Percentiles rank a stretch among this genome's conserved stretches.
These are phyloP conservation scores for Parascedosporium putredinis DNA, from an alignment of 2,329 filamentous ascomycete genomes.

Conservation along the genomic window DNA sequence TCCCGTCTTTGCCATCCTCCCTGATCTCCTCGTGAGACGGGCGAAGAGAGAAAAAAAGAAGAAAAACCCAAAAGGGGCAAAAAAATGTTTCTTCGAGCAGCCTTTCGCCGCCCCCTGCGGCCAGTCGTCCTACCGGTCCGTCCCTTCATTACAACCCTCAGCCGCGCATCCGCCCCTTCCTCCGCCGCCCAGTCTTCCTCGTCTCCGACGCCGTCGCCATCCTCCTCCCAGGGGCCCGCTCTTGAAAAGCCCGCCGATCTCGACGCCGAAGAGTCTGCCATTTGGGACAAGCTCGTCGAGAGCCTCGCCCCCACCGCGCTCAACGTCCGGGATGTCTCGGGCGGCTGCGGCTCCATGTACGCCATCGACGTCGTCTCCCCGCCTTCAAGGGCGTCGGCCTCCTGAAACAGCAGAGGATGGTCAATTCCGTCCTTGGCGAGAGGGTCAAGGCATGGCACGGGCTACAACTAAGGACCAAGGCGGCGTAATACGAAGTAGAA, in stretches of 20 bases:
- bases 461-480: slow-evolving; percentile 65
- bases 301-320: slow-evolving; percentile 42
- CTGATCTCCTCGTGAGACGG: no score
- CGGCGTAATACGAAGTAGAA: no score
- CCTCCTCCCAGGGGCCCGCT: slow-evolving; percentile 8
- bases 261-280: slow-evolving; percentile 44
- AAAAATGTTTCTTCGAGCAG: slow-evolving; percentile 9
- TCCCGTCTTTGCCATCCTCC: slow-evolving; percentile 1
- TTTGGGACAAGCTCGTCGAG: slow-evolving; percentile 42
- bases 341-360: slow-evolving; percentile 83
- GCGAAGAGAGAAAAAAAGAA: no score
- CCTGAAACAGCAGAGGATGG: slow-evolving; percentile 74
- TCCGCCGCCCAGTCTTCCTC: slow-evolving; percentile 19
- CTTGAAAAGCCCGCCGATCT: slow-evolving; percentile 38
- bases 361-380: slow-evolving; percentile 66
- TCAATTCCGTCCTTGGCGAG: slow-evolving; percentile 64
- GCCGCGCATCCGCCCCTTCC: slow-evolving; percentile 16
- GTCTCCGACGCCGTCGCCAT: slow-evolving; percentile 17
- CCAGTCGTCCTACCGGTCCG: slow-evolving; percentile 8
- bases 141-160: slow-evolving; percentile 8
- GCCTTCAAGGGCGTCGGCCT: slow-evolving; percentile 61
- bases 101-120: slow-evolving; percentile 1
- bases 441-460: slow-evolving; percentile 76
- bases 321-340: slow-evolving; percentile 68
- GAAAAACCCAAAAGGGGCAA: neutral